phyloP scores from a whole-genome alignment of 2,329 filamentous ascomycete species.

The Phialocephala subalpina region DNA sequence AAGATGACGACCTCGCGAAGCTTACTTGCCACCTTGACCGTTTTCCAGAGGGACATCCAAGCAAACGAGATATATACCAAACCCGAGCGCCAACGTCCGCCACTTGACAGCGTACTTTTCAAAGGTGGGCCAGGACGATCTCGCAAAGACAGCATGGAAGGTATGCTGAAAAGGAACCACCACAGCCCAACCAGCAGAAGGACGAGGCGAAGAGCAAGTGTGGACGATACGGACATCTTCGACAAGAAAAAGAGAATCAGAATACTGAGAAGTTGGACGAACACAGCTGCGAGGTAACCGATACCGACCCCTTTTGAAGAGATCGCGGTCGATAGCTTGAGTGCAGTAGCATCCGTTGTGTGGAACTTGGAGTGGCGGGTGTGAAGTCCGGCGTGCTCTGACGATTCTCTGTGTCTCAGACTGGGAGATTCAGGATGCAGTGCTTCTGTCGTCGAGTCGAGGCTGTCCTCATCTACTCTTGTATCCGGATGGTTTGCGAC shows the following conservation, averaged over 20 bases:
- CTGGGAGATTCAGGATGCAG: constrained; percentile 28
- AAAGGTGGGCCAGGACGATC: constrained; percentile 88
- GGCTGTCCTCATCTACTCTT: constrained; percentile 9
- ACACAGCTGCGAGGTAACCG: constrained; percentile 85
- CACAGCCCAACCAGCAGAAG: constrained; percentile 87
- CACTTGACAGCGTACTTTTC: constrained; percentile 43
- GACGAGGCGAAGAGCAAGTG: constrained; percentile 85
- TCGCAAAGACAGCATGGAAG: constrained; percentile 85
- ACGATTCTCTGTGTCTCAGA: constrained; percentile 12
- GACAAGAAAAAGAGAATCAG: constrained; percentile 68
- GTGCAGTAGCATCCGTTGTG: constrained; percentile 66
- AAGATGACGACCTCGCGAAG: constrained; percentile 79
- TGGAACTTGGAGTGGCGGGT: neutral
- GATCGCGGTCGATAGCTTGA: constrained; percentile 85
- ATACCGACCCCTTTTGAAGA: constrained; percentile 93
- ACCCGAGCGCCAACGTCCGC: constrained; percentile 52
- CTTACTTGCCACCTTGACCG: constrained; percentile 74
- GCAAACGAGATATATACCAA: constrained; percentile 79
- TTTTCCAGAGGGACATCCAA: constrained; percentile 85
- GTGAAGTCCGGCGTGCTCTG: neutral
- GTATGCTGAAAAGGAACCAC: constrained; percentile 94
- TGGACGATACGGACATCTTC: constrained; percentile 73
- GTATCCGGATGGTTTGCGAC: constrained; percentile 78
- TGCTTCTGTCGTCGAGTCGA: constrained; percentile 23
- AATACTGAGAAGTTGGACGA: constrained; percentile 84